Evolutionary conservation across 345 rosid species (phyloP), one percentile per base, ranked within the genome.

Genomic region (Dipteronia dyeriana): DNA sequence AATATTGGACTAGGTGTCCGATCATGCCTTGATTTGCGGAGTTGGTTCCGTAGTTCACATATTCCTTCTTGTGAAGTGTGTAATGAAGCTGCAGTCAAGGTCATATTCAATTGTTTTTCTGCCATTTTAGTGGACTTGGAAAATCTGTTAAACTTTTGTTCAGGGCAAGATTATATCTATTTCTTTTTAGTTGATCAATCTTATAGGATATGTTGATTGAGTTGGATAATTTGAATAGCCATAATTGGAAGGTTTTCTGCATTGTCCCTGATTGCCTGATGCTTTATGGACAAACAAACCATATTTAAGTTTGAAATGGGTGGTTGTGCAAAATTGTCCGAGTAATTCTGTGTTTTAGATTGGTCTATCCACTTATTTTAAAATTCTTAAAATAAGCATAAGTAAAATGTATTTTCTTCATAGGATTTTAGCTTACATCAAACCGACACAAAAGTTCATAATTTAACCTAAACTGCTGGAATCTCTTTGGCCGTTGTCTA

Each of bases 31-130:
- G 98, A 96, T 75, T 85, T 96, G 75, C 90, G 97, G 57, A 86
- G 94, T 77, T 94, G 92, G 93, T 89, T 96, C 83, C 85, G 87
- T 75, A 90, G 79, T 85, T 81, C 84, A 75, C 95, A 87, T 69
- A 84, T 86, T 83, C 92, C 97, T 77, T 82, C 90, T 10, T 96
- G 99, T 62, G 90, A 90, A 85, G 91, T 96, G 61, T 96, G 99
- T 87, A 93, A 91, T 26, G 99, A 94, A 86, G 92, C 95, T 79
- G 97, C 90, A 34, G 74, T 96, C 43, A 96, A 96, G 98, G 99
- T 94, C 73, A 14, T 69, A 66, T 76, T 61, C 14, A 3, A 56
- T 70, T 75, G 6, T 75, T 70, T 49, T 60, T 68, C 69, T 68
- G 41, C 49, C 22, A 34, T 43, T 20, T 25, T 17, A 17, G 31